Conservation (phyloP, 2,329 filamentous ascomycete species). For the Periconia sp. region DNA sequence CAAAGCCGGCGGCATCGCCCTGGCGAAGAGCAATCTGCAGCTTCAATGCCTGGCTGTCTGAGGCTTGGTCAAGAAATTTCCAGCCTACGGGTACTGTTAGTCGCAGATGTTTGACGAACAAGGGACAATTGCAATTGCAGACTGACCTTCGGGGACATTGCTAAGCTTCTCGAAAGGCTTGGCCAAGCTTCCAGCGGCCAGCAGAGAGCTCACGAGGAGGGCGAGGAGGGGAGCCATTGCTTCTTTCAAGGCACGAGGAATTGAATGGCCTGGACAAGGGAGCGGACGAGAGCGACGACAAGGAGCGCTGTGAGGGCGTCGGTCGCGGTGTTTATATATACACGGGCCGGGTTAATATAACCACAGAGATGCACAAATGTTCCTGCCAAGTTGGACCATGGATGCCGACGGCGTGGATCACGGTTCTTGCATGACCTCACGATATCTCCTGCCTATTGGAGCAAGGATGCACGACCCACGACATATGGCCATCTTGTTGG, state of each 20-base stretch:
- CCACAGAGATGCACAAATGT: too few relatives aligned
- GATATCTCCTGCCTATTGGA: not conserved
- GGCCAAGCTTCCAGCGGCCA: slow-evolving; percentile 23
- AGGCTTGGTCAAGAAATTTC: slow-evolving; percentile 20
- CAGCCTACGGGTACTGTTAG: slow-evolving; percentile 19
- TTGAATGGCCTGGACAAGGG: not conserved
- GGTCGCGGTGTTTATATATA: too few relatives aligned
- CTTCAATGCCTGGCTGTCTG: slow-evolving; percentile 22
- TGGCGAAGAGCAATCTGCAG: slow-evolving; percentile 36
- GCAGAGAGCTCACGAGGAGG: slow-evolving; percentile 25
- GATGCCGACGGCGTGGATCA: not conserved
- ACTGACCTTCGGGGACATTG: slow-evolving; percentile 22
- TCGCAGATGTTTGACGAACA: not conserved
- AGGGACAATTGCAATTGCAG: not conserved
- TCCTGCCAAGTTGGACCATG: too few relatives aligned
- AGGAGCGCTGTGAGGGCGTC: not conserved
- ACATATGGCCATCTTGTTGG: not conserved
- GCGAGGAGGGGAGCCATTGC: slow-evolving; percentile 24
- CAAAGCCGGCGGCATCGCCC: slow-evolving; percentile 37
- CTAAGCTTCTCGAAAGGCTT: slow-evolving; percentile 30
- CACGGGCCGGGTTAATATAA: too few relatives aligned
- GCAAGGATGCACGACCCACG: not conserved
- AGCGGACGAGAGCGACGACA: not conserved
- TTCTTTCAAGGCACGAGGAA: not conserved
- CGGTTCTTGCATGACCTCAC: not conserved